Evolutionary conservation across 306 rosid species (phyloP), one percentile per base, ranked within the genome.

Genomic region (Parietaria judaica): DNA sequence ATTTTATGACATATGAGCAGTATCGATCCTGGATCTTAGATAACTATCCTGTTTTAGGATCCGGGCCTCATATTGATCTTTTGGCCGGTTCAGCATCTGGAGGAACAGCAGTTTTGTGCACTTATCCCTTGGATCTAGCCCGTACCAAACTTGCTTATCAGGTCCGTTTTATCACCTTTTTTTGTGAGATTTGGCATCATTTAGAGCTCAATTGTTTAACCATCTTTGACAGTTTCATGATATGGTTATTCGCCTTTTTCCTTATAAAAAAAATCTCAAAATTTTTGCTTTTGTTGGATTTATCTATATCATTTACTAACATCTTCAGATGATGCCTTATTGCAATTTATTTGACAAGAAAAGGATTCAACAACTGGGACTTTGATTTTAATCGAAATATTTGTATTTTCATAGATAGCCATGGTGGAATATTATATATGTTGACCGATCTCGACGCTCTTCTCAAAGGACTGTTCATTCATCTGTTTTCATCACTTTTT

Each of bases 101-200:
- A 36, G 97, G 95, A 66, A 94, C 99, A 45, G 84, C 99, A 39
- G 95, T 75, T 70, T 65, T 92, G 60, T 92, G 88, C 60, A 92
- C 99, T 50, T 92, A 92, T 67, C 99, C 99, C 64, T 74, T 92
- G 75, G 99, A 92, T 77, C 87, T 92, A 15, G 97, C 99, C 51
- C 95, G 99, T 52, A 92, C 99, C 34, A 94, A 83, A 74, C 99
- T 94, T 66, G 99, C 99, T 72, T 94, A 88, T 76, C 95, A 86
- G 95, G 99, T 94, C 69, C 11, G 55, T 14, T 11, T 72, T 36
- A 62, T 56, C 36, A 11, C 14, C 7, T 37, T 5, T 0, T 36
- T 57, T 48, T 3, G 15, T 41, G 45, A 5, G 45, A 41, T 41
- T 5, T 41, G 45, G 6, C 45, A 41, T 41, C 45, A 41, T 41